Conservation (phyloP, 176 grass and related monocot genomes). For the Paspalum vaginatum region DNA sequence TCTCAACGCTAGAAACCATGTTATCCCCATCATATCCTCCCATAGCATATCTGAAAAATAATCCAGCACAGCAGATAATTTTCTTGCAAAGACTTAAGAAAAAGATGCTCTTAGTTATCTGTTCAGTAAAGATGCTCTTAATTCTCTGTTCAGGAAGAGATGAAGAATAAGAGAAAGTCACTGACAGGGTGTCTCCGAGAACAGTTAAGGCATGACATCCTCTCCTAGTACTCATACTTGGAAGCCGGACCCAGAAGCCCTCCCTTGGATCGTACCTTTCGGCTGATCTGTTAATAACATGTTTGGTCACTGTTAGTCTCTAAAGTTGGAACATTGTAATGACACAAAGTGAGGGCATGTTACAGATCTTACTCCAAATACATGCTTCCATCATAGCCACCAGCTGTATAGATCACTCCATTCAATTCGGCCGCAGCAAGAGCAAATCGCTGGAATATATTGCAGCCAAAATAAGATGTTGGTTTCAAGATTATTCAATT, state of each 20-base stretch:
- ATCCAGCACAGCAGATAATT: slow-evolving; percentile 7
- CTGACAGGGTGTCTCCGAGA: slow-evolving; percentile 64
- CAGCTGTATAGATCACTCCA: slow-evolving; percentile 67
- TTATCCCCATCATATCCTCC: slow-evolving; percentile 67
- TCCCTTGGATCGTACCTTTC: slow-evolving; percentile 98
- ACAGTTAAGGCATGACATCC: slow-evolving; percentile 66
- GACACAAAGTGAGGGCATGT: slow-evolving; percentile 10
- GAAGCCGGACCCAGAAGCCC: slow-evolving; percentile 77
- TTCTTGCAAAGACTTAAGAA: slow-evolving; percentile 29
- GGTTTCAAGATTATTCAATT: slow-evolving; percentile 28
- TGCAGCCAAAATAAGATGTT: slow-evolving; percentile 27
- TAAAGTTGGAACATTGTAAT: not conserved
- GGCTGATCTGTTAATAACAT: slow-evolving; percentile 53
- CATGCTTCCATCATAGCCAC: slow-evolving; percentile 74
- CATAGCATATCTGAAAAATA: slow-evolving; percentile 61
- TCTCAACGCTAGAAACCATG: slow-evolving; percentile 76
- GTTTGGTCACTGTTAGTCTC: slow-evolving; percentile 33
- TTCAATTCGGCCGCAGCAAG: slow-evolving; percentile 61
- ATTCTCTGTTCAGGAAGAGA: slow-evolving; percentile 1
- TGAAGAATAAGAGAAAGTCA: slow-evolving; percentile 18
- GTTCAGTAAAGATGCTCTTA: not conserved
- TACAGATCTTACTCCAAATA: slow-evolving; percentile 71
- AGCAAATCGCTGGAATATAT: slow-evolving; percentile 80
- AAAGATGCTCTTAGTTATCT: not conserved
- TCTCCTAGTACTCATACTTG: slow-evolving; percentile 77